Percentiles rank a stretch among this genome's conserved stretches.
Evolutionary conservation across 345 rosid species (phyloP).

Genomic region (Erucastrum elatum): DNA sequence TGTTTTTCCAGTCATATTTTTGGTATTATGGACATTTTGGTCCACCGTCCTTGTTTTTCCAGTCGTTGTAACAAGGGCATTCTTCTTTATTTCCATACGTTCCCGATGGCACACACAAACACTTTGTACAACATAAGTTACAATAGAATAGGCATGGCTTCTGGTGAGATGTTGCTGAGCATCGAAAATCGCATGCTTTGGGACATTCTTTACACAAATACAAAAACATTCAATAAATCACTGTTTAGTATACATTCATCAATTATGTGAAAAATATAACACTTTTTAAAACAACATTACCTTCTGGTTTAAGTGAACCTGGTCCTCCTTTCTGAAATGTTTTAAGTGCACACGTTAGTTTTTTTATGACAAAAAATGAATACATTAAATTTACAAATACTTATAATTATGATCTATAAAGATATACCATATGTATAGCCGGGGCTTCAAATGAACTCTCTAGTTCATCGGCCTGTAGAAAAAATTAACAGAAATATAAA

Average conservation of each 20-base stretch:
- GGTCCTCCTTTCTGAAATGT: slow-evolving; percentile 25
- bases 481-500: background rate
- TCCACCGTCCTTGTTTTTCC: slow-evolving; percentile 36
- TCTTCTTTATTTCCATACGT: slow-evolving; percentile 52
- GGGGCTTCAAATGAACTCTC: background rate
- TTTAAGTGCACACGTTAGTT: background rate
- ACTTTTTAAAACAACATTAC: slow-evolving; percentile 1
- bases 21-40: slow-evolving; percentile 47
- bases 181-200: slow-evolving; percentile 20
- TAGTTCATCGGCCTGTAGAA: slow-evolving; percentile 9
- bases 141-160: slow-evolving; percentile 40
- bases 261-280: background rate
- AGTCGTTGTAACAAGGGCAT: slow-evolving; percentile 42
- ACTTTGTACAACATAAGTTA: slow-evolving; percentile 42
- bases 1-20: slow-evolving; percentile 20
- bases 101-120: slow-evolving; percentile 48
- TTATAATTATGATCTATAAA: background rate
- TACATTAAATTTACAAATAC: background rate
- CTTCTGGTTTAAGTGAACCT: slow-evolving; percentile 11
- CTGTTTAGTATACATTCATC: background rate
- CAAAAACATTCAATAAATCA: background rate
- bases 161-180: slow-evolving; percentile 33
- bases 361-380: background rate
- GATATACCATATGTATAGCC: slow-evolving; percentile 10
- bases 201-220: slow-evolving; percentile 33